These are phyloP conservation scores for Entamoeba histolytica DNA, from an alignment of 208 protist species.

Conservation along the genomic window DNA sequence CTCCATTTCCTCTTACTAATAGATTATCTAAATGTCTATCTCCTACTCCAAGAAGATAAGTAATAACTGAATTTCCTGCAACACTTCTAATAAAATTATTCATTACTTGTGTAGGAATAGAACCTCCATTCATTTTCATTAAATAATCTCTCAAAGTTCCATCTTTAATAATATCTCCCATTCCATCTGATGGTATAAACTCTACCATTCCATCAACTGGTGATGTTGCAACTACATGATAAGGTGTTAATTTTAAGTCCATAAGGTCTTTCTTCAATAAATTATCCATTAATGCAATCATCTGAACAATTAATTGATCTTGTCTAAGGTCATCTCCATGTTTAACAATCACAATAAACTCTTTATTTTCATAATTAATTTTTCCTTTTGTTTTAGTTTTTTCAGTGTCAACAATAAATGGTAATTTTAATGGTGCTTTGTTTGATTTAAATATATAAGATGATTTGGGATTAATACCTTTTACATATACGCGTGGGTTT, in stretches of 20 bases:
- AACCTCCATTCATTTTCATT: neutral
- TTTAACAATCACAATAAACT: conserved; percentile 18
- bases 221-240: conserved; percentile 9
- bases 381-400: neutral
- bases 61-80: conserved; percentile 28
- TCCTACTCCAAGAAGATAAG: conserved; percentile 23
- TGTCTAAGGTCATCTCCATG: conserved; percentile 26
- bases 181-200: neutral
- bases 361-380: neutral
- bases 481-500: neutral
- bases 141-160: neutral
- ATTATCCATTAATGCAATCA: conserved; percentile 18
- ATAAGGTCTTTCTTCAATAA: conserved; percentile 17
- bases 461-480: neutral
- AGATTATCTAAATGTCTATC: conserved; percentile 33
- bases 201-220: conserved; percentile 10
- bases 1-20: conserved; percentile 11
- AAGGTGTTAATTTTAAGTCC: conserved; percentile 17
- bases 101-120: neutral
- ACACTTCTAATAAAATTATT: conserved; percentile 14
- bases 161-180: conserved; percentile 12
- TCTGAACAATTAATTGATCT: conserved; percentile 27
- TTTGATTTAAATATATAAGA: neutral
- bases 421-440: neutral
- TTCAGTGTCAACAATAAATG: neutral